phyloP scores from a whole-genome alignment of 129 eudicot genomes.

The Centella asiatica region DNA sequence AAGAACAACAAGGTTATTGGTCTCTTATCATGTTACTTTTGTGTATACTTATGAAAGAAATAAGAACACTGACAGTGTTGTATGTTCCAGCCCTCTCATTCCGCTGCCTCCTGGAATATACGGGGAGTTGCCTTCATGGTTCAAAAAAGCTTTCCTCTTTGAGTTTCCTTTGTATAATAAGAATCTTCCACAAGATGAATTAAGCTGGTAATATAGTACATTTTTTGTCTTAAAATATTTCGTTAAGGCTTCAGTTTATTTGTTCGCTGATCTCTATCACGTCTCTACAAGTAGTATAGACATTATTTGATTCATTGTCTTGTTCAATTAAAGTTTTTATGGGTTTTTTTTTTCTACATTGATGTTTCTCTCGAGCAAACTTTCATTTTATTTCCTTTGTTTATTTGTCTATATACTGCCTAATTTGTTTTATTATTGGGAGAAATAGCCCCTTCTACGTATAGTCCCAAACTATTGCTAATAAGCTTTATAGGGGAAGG shows the following conservation, averaged over 20 bases:
- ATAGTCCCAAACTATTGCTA: too few species aligned
- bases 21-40: background rate
- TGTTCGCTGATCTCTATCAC: background rate
- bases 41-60: conserved; percentile 9
- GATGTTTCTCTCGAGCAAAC: too few species aligned
- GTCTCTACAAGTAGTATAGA: too few species aligned
- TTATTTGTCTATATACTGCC: too few species aligned
- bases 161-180: conserved; percentile 82
- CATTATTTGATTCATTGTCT: too few species aligned
- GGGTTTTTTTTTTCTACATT: too few species aligned
- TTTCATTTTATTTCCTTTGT: too few species aligned
- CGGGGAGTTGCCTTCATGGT: conserved; percentile 63
- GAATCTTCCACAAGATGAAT: conserved; percentile 51
- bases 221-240: background rate
- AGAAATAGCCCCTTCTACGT: too few species aligned
- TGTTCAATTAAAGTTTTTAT: too few species aligned
- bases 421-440: too few species aligned
- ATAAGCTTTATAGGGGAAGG: too few species aligned
- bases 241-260: background rate
- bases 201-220: conserved; percentile 41
- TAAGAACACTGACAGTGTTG: background rate
- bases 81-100: conserved; percentile 69
- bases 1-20: conserved; percentile 65
- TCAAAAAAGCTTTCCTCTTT: conserved; percentile 61
- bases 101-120: conserved; percentile 69